These are phyloP conservation scores for Trichophyton rubrum DNA, from an alignment of 2,329 filamentous ascomycete genomes.

Conservation along the genomic window DNA sequence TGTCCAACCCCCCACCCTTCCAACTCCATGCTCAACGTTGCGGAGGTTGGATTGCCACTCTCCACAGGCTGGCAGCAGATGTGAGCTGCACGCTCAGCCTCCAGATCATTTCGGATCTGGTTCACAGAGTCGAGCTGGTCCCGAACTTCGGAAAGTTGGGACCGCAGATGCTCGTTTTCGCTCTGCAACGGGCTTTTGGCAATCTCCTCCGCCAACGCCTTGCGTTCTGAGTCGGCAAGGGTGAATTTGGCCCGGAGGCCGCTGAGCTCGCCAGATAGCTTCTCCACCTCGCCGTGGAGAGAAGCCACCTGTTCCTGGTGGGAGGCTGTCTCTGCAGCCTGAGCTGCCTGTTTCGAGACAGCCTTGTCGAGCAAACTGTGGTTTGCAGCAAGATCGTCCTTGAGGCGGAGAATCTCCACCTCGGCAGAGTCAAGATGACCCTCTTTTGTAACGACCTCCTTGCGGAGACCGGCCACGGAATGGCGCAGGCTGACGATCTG, in stretches of 20 bases:
- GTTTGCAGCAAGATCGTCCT: not conserved
- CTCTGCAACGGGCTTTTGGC: not conserved
- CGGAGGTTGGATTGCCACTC: not conserved
- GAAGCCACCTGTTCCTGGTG: constrained; percentile 2
- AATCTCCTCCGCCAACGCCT: constrained; percentile 6
- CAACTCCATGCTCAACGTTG: constrained; percentile 2
- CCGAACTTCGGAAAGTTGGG: not conserved
- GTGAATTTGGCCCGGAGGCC: not conserved
- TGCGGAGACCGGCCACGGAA: not conserved
- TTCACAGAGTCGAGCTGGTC: constrained; percentile 2
- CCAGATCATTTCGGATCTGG: constrained; percentile 6
- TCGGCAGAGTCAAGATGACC: not conserved
- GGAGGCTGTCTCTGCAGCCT: not conserved
- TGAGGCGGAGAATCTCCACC: not conserved
- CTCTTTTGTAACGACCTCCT: constrained; percentile 2
- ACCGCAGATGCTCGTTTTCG: constrained; percentile 5
- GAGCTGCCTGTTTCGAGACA: constrained; percentile 1
- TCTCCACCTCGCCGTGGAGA: constrained; percentile 7
- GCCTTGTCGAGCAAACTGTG: not conserved
- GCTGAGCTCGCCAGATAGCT: constrained; percentile 2
- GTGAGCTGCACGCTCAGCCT: constrained; percentile 3
- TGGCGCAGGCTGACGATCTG: constrained; percentile 2
- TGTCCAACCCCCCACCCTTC: constrained; percentile 2
- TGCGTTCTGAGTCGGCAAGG: not conserved
- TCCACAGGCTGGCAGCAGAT: not conserved